Percentiles rank a stretch among this genome's conserved stretches.
Conservation (phyloP, 2,329 filamentous ascomycete species). For the Huntiella abstrusa region DNA sequence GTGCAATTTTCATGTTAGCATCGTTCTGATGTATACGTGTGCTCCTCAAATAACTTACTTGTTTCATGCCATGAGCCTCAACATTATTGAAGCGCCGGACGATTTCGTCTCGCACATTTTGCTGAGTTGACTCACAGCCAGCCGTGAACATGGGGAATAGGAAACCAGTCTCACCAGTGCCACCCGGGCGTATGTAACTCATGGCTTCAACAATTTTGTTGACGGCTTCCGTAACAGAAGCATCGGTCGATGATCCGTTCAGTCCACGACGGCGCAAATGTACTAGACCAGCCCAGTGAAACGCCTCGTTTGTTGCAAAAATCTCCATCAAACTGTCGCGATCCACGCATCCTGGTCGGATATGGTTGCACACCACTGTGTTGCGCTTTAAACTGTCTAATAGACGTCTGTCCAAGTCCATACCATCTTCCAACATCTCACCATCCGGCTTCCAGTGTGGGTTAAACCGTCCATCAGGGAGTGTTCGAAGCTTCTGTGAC, state of each 20-base stretch:
- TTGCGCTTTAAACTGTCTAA: slow-evolving; percentile 29
- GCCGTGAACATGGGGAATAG: slow-evolving; percentile 72
- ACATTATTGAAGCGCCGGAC: slow-evolving; percentile 46
- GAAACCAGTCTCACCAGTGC: slow-evolving; percentile 54
- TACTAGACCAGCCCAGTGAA: slow-evolving; percentile 60
- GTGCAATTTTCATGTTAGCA: slow-evolving; percentile 6
- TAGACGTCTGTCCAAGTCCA: slow-evolving; percentile 21
- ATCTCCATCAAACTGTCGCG: slow-evolving; percentile 42
- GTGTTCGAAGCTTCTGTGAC: slow-evolving; percentile 48
- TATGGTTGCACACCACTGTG: slow-evolving; percentile 26
- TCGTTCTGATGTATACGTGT: slow-evolving; percentile 5
- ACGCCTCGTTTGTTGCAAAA: slow-evolving; percentile 55
- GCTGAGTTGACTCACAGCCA: slow-evolving; percentile 49
- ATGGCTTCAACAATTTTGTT: slow-evolving; percentile 43
- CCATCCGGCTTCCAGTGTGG: slow-evolving; percentile 46
- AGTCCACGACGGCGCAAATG: slow-evolving; percentile 59
- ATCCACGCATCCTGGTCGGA: slow-evolving; percentile 29
- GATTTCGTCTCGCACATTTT: slow-evolving; percentile 37
- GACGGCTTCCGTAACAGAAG: slow-evolving; percentile 44
- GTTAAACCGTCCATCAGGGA: slow-evolving; percentile 19
- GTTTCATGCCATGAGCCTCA: slow-evolving; percentile 58
- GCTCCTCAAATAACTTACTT: slow-evolving; percentile 30
- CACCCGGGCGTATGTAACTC: slow-evolving; percentile 41
- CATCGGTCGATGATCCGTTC: slow-evolving; percentile 35
- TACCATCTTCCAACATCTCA: slow-evolving; percentile 37